A percentile compares a stretch with the other conserved stretches of the same genome.
phyloP scores from a whole-genome alignment of 305 asterid genomes.

The Withania somnifera region DNA sequence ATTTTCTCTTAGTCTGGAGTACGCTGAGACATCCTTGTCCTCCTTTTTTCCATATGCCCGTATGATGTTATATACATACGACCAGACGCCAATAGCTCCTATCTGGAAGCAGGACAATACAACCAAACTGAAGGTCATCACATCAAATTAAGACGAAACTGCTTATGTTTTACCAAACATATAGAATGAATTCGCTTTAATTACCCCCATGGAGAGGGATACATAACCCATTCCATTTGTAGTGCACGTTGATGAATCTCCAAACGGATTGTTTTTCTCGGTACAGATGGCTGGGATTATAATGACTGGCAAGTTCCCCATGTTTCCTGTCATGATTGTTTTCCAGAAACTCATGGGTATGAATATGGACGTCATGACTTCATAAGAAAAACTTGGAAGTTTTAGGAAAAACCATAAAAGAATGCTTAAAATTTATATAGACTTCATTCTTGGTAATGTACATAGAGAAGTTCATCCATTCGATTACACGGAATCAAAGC shows the following conservation, averaged over 20 bases:
- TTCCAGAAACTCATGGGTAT: neutral
- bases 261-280: conserved; percentile 30
- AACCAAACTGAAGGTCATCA: neutral
- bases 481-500: neutral
- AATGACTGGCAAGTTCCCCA: conserved; percentile 32
- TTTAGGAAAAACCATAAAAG: neutral
- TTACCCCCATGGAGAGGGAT: conserved; percentile 33
- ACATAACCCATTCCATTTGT: conserved; percentile 29
- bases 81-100: conserved; percentile 31
- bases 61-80: conserved; percentile 16
- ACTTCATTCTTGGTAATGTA: neutral
- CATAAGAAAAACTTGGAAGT: neutral
- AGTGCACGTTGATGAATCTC: conserved; percentile 20
- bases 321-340: conserved; percentile 16
- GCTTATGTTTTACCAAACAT: neutral
- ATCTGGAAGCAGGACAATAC: conserved; percentile 11
- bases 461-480: neutral
- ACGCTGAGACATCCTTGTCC: neutral
- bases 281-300: conserved; percentile 29
- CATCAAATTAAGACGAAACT: neutral
- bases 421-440: neutral
- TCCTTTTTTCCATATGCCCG: conserved; percentile 10
- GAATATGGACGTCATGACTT: neutral
- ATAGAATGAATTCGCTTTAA: neutral
- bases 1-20: conserved; percentile 2